A percentile compares a stretch with the other conserved stretches of the same genome.
Conservation (phyloP, 2,329 filamentous ascomycete species). For the Rutstroemia sp. region DNA sequence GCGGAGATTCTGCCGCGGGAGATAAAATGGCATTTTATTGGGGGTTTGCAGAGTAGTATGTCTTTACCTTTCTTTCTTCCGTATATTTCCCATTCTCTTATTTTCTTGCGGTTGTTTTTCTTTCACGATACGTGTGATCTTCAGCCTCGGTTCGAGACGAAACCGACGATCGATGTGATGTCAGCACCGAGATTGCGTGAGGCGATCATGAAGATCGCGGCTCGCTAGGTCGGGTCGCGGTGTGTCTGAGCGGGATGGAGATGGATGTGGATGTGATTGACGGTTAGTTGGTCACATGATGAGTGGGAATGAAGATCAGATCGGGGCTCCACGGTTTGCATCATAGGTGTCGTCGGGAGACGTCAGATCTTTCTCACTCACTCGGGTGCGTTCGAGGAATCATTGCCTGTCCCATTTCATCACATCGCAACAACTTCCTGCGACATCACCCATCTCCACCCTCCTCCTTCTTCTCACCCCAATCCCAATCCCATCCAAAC, state of each 20-base stretch:
- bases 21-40: constrained; percentile 95
- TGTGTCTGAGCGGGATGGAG: background rate
- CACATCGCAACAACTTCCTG: background rate
- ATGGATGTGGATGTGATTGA: background rate
- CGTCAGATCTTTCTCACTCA: no score
- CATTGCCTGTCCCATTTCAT: background rate
- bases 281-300: background rate
- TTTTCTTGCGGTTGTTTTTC: no score
- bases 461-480: background rate
- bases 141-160: background rate
- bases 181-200: background rate
- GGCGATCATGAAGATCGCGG: background rate
- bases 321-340: no score
- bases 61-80: constrained; percentile 7
- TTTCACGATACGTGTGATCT: background rate
- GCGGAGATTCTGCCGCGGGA: constrained; percentile 66
- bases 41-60: constrained; percentile 72
- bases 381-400: no score
- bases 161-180: background rate
- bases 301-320: background rate
- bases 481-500: background rate
- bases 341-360: no score
- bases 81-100: no score
- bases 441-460: background rate
- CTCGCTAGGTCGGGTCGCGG: no score